phyloP scores from a whole-genome alignment of 108 stramenopile genomes.

The Cylindrotheca fusiformis region DNA sequence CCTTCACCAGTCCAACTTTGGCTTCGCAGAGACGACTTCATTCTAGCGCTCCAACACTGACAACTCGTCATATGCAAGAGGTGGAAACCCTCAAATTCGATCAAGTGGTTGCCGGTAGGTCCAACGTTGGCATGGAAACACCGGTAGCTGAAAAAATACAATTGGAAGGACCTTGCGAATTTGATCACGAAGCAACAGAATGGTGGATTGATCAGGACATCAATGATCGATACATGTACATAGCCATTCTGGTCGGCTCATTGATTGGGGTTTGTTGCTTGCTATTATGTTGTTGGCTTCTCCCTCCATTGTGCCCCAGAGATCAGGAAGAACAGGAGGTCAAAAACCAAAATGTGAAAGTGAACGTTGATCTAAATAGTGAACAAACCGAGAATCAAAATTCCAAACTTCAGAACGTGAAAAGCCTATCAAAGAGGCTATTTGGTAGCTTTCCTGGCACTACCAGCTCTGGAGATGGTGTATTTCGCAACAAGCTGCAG shows the following conservation, averaged over 20 bases:
- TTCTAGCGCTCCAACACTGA: too few relatives aligned
- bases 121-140: too few relatives aligned
- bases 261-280: not conserved
- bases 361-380: conserved; percentile 7
- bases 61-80: too few relatives aligned
- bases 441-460: not conserved
- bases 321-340: not conserved
- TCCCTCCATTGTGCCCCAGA: not conserved
- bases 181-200: not conserved
- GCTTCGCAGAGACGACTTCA: too few relatives aligned
- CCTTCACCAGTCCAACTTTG: too few relatives aligned
- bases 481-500: not conserved
- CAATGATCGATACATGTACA: conserved; percentile 2
- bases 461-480: not conserved
- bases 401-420: conserved; percentile 2
- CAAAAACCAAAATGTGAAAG: conserved; percentile 1
- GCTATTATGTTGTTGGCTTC: conserved; percentile 3
- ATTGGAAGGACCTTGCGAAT: too few relatives aligned
- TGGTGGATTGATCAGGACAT: conserved; percentile 3
- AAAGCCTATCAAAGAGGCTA: not conserved
- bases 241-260: not conserved
- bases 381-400: not conserved
- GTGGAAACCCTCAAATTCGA: not conserved
- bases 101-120: not conserved
- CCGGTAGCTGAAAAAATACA: too few relatives aligned